Evolutionary conservation across 768 basidiomycete species (phyloP), one percentile per base, ranked within the genome.

Genomic region (Lyophyllum decastes): DNA sequence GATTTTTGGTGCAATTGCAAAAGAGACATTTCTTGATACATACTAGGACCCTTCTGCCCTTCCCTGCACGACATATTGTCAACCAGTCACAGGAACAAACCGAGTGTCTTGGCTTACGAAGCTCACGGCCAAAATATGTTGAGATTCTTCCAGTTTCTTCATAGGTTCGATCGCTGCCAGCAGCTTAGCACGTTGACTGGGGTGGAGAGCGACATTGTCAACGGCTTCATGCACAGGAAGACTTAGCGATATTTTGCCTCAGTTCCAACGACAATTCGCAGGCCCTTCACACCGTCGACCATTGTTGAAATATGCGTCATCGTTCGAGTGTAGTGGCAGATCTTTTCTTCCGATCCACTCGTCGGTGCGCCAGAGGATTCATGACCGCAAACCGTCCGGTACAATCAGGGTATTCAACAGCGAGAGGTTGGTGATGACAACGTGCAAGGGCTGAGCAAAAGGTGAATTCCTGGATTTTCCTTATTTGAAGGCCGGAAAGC

Each of bases 261-360:
- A 5, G 40, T n/a, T 11, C 64, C 64, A 35, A 60, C 49, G 22
- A 49, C 46, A 12, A 71, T 64, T 24, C 71, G 71, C 19, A 72
- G 62, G 0, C 72, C 70, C 12, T 71, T 70, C 71, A 2, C 22
- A 46, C 0, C 40, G 27, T 24, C 19, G 60, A 4, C 70, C 68
- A 44, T 73, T 74, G 16, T 53, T 52, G 22, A 61, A 48, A 27
- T 70, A 72, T 4, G 72, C 62, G 9, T 72, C 73, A 33, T 73
- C 73, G 0, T 19, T 24, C 54, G 60, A 48, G 45, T 61, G 30
- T 68, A 56, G 44, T 71, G 69, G 50, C 73, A 73, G 10, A 24
- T 34, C 9, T 35, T 12, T 21, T 49, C 16, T 9, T 38, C 11
- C 27, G 1, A 24, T 25, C 12, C n/a, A 30, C 25, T 25, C 11